Evolutionary conservation across 2,329 filamentous ascomycete genomes (phyloP), one percentile per base, ranked within the genome.

Genomic region (Penicillium palitans): DNA sequence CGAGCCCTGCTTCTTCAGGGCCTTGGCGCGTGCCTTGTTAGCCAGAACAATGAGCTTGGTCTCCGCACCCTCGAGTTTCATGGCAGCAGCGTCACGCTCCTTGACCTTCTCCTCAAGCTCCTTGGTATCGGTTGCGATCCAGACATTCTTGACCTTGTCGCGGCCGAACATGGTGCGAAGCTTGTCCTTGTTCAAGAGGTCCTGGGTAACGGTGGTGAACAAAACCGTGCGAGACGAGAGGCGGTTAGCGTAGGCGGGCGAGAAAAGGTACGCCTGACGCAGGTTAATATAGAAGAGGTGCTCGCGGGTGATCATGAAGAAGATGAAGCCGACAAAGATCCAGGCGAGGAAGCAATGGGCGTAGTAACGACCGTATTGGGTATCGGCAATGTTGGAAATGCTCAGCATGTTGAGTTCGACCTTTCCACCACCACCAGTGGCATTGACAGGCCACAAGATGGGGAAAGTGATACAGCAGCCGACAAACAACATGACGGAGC

Each of bases 211-310:
- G 2, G 90, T 89, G 2, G 91, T 89, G 74, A 96, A 92, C 13
- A 99, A 85, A 1, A 98, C 90, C 1, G 93, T 97, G 54, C 91
- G 87, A 2, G 93, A 93, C 2, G 93, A 97, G 46, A 97, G 87
- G 57, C 93, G 90, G 69, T 88, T 89, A 53, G 91, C 84, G 72
- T 96, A 96, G 48, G 90, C 81, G 12, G 92, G 91, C 12, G 91
- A 93, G 55, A 96, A 84, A 41, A 96, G 85, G 77, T 96, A 97
- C 0, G 93, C 93, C 77, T 98, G 93, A 62, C 93, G 90, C 52
- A 98, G 78, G 70, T 96, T 96, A 79, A 97, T 89, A 76, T 91
- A 96, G 82, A 88, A 96, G 67, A 98, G 89, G 71, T 86, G 88
- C 75, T 98, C 93, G 58, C 93, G 85, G 56, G 92, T 89, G 62